Conservation (phyloP, 495 filamentous ascomycete genomes). For the Clavariopsis aquatica region DNA sequence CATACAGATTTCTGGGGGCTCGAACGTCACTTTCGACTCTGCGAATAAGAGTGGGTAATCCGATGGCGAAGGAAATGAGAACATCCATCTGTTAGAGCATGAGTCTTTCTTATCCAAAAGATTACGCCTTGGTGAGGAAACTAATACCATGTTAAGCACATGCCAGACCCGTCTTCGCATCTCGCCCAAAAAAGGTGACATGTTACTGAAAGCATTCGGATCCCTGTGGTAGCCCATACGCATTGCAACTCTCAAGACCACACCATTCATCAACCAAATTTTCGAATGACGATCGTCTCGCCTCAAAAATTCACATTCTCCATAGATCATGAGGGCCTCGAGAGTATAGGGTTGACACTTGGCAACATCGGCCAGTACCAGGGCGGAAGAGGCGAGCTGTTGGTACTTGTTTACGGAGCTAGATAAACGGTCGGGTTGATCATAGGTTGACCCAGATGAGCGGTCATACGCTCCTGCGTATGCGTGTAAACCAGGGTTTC, state of each 20-base stretch:
- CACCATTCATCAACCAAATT: constrained; percentile 44
- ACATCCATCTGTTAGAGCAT: constrained; percentile 30
- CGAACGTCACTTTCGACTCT: constrained; percentile 40
- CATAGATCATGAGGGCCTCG: constrained; percentile 43
- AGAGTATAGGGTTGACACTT: constrained; percentile 42
- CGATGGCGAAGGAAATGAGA: constrained; percentile 43
- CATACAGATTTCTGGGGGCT: constrained; percentile 45
- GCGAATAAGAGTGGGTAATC: constrained; percentile 42
- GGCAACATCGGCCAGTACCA: constrained; percentile 41
- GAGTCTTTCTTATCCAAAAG: neutral
- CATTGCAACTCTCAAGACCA: constrained; percentile 41
- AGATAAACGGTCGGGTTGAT: neutral
- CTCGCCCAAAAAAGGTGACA: constrained; percentile 43
- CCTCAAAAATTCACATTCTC: constrained; percentile 38
- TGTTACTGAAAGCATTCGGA: constrained; percentile 35
- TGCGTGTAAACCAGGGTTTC: constrained; percentile 26
- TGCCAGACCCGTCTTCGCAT: constrained; percentile 45
- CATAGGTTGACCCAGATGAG: neutral
- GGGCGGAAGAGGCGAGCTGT: constrained; percentile 40
- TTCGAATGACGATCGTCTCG: constrained; percentile 39
- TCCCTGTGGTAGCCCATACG: constrained; percentile 41
- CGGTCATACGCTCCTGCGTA: constrained; percentile 3
- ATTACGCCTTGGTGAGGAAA: too few relatives aligned
- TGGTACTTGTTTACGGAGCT: constrained; percentile 40
- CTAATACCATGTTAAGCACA: constrained; percentile 36